Conservation (phyloP, 192 early-diverging fungal species). For the Coemansia sp. region DNA sequence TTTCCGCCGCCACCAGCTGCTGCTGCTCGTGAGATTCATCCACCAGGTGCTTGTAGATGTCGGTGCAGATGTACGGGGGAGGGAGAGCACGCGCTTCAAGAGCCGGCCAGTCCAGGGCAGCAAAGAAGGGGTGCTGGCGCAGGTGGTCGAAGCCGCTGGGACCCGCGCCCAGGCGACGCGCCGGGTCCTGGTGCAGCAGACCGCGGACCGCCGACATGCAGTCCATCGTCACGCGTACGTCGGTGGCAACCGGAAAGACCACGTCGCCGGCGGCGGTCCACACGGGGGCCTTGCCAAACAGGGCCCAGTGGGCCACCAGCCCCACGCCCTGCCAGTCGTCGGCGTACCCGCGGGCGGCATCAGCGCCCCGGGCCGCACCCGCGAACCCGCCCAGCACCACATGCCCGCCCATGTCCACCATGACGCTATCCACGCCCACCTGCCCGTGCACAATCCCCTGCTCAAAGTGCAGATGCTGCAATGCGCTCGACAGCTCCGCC, state of each 20-base stretch:
- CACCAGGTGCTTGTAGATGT: neutral
- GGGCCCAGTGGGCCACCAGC: constrained; percentile 77
- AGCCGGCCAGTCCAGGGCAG: constrained; percentile 68
- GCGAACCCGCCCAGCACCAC: constrained; percentile 88
- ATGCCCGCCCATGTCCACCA: constrained; percentile 73
- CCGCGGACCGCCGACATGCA: constrained; percentile 67
- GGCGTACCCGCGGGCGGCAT: constrained; percentile 48
- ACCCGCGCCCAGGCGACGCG: constrained; percentile 70
- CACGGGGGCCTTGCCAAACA: constrained; percentile 73
- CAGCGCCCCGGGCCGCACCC: constrained; percentile 60
- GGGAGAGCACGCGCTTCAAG: constrained; percentile 63
- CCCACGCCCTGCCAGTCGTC: constrained; percentile 96
- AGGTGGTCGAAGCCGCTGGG: constrained; percentile 65
- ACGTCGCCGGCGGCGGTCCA: constrained; percentile 39
- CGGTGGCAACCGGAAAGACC: constrained; percentile 45
- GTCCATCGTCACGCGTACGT: constrained; percentile 54
- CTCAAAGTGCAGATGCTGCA: constrained; percentile 73
- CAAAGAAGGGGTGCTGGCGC: constrained; percentile 76
- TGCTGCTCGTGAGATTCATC: too few species aligned
- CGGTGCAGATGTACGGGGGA: constrained; percentile 72
- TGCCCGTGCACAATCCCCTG: constrained; percentile 84
- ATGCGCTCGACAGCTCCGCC: constrained; percentile 79
- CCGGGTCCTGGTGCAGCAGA: constrained; percentile 67
- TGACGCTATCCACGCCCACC: constrained; percentile 82
- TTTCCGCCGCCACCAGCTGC: too few species aligned